Evolutionary conservation across 164 flowering plant species (phyloP), one percentile per base, ranked within the genome.

Genomic region (Saururus chinensis): DNA sequence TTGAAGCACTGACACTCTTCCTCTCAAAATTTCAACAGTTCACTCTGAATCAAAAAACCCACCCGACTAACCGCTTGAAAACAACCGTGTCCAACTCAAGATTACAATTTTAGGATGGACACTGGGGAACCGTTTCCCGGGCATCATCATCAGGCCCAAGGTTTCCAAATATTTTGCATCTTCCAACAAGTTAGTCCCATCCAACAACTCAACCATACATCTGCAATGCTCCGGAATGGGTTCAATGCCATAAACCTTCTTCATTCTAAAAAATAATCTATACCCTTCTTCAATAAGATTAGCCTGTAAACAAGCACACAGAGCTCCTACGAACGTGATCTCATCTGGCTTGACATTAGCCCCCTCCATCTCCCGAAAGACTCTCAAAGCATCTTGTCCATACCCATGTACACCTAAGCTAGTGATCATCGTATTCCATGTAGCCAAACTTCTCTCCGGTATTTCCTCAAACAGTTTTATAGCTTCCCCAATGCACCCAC

Each of bases 361-460:
- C 61, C 57, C 71, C 79, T 76, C 79, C 86, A 84, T 77, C 65
- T 77, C 64, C 3, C 19, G 64, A 66, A 84, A 84, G 17, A 82
- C 67, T 2, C 61, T 54, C 26, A 83, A 69, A 4, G 85, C 93
- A 67, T 81, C 82, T 30, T 71, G 71, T 23, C 81, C 85, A 60
- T 23, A 64, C 55, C 86, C 88, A 70, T 87, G 93, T 21, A 84
- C 84, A 14, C 88, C 93, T 65, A 82, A 75, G 71, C 89, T 78
- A 53, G 89, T 78, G 68, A 87, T 87, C 88, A 87, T 87, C 22
- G 85, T 60, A 67, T 87, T 87, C 89, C 89, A 87, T 17, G 88
- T 80, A 4, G 82, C 89, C 40, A 79, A 52, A 53, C 74, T 82
- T 74, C 72, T 80, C 7, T 19, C 24, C 26, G 74, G 64, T 91